Base-by-base conservation (phyloP, 2,329 filamentous ascomycete genomes). In the Rugonectria rugulosa region DNA sequence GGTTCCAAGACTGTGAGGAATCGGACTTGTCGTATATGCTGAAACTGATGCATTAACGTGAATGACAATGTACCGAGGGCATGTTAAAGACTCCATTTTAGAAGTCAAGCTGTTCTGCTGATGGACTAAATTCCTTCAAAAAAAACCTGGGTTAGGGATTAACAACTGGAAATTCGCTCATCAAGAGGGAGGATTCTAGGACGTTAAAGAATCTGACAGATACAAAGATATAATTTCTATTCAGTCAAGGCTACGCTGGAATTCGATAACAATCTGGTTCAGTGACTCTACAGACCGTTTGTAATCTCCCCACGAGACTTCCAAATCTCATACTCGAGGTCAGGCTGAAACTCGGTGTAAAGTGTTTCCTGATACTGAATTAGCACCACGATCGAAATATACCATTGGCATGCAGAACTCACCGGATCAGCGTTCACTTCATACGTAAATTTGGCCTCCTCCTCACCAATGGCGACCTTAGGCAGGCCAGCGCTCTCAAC, bases 361-460 rank as follows among this genome's bases (percentile, higher is more conserved):
- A 73, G 41, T 3, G 70, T 67, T 50, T 69, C 68, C 67, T 72
- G 21, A 31, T 3, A 42, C 6, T 3, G n/a, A 2, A 7, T 11
- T 57, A 10, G 56, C 55, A 24, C 6, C 1, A 8, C 19, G n/a
- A 4, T 8, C 3, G 5, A 4, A 4, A 6, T 9, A 11, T 0
- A 4, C 4, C 6, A 4, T 12, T 14, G 0, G 3, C 14, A 20
- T 11, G 2, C 15, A 1, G 14, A 29, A 60, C 63, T 53, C 47
- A 71, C 69, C 6, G 69, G 66, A 20, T 71, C 68, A 11, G 68
- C 65, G 34, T 71, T 70, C 11, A 70, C 64, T 34, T 67, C 65
- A 58, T 70, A 73, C 21, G 75, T 77, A 60, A 73, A 75, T 42
- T 70, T 68, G 3, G 76, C 76, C 59, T 74, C 74, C 40, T 77